Conservation (phyloP, 2,329 filamentous ascomycete species). For the Claviceps pusilla region DNA sequence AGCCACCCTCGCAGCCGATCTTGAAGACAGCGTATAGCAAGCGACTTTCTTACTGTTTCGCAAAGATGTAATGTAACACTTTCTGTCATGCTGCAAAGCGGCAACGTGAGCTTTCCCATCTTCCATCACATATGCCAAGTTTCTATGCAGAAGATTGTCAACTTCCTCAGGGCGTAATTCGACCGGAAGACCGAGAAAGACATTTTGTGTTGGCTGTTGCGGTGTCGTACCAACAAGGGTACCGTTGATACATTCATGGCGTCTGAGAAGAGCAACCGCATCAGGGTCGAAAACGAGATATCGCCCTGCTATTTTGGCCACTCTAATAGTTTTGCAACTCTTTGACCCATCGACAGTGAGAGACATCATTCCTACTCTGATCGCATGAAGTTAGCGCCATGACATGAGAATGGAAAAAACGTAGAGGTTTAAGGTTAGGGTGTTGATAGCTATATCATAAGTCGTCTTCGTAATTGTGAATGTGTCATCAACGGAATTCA, state of each 20-base stretch:
- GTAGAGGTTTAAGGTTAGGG: neutral
- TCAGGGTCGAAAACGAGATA: conserved; percentile 85
- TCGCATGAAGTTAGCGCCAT: neutral
- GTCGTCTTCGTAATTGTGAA: conserved; percentile 30
- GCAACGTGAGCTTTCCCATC: conserved; percentile 56
- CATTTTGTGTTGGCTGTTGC: conserved; percentile 85
- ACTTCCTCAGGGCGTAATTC: conserved; percentile 88
- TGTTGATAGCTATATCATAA: conserved; percentile 18
- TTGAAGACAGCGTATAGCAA: conserved; percentile 25
- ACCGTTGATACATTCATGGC: conserved; percentile 69
- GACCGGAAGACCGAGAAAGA: conserved; percentile 77
- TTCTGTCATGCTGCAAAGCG: conserved; percentile 40
- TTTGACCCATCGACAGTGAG: neutral
- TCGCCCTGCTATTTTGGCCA: conserved; percentile 63
- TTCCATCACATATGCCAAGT: conserved; percentile 65
- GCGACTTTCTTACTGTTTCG: conserved; percentile 27
- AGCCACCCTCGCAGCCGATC: conserved; percentile 21
- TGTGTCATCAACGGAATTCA: conserved; percentile 33
- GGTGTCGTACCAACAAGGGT: conserved; percentile 78
- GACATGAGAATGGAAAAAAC: neutral
- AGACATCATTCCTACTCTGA: neutral
- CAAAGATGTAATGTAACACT: conserved; percentile 48
- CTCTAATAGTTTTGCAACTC: conserved; percentile 44
- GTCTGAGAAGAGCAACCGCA: conserved; percentile 61
- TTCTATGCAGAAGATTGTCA: conserved; percentile 60